phyloP scores from a whole-genome alignment of 2,329 filamentous ascomycete species.

The Aspergillus versicolor region DNA sequence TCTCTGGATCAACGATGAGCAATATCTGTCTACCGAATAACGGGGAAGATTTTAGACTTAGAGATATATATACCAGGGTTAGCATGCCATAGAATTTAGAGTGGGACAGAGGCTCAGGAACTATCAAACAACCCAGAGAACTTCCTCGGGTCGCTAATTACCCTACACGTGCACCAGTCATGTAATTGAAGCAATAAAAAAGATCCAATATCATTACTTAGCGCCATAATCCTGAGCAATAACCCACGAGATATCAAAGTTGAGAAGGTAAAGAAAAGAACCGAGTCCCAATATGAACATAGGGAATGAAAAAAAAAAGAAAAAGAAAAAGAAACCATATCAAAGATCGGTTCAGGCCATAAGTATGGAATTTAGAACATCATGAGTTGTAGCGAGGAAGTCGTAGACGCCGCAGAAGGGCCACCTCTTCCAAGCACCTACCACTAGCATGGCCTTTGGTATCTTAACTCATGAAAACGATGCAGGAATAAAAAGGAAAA shows the following conservation, averaged over 20 bases:
- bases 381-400: background rate
- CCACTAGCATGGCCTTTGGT: slow-evolving; percentile 14
- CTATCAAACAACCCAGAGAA: background rate
- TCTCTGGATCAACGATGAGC: background rate
- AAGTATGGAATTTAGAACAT: slow-evolving; percentile 2
- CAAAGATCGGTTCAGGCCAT: slow-evolving; percentile 3
- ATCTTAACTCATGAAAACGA: slow-evolving; percentile 19
- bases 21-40: background rate
- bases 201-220: slow-evolving; percentile 23
- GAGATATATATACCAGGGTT: background rate
- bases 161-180: background rate
- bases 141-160: background rate
- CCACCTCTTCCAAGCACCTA: slow-evolving; percentile 12
- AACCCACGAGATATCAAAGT: slow-evolving; percentile 21
- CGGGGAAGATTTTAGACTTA: background rate
- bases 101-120: background rate
- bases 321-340: background rate
- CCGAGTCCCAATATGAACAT: slow-evolving; percentile 12
- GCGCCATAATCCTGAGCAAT: slow-evolving; percentile 22
- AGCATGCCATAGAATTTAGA: background rate
- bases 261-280: slow-evolving; percentile 17
- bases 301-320: slow-evolving; percentile 1
- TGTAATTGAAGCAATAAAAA: background rate
- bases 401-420: slow-evolving; percentile 3
- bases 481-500: slow-evolving; percentile 14